Conservation (phyloP, 2,329 filamentous ascomycete species). For the Epichloe festucae region DNA sequence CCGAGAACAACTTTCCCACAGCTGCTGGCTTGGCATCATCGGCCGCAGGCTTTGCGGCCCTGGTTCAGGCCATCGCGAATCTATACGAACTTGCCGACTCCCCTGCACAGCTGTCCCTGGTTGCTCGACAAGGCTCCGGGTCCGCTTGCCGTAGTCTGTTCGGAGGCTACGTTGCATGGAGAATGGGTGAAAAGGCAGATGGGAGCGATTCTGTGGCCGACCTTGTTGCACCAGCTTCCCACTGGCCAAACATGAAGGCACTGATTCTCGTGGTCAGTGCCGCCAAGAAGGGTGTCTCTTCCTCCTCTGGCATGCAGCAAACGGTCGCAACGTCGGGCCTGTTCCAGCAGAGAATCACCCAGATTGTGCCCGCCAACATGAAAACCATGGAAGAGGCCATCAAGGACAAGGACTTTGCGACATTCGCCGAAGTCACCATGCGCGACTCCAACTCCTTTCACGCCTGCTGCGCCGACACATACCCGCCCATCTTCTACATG, state of each 20-base stretch:
- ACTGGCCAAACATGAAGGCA: slow-evolving; percentile 94
- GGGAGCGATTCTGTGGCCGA: slow-evolving; percentile 81
- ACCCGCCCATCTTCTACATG: slow-evolving; percentile 97
- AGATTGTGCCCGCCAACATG: slow-evolving; percentile 77
- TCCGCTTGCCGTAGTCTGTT: slow-evolving; percentile 89
- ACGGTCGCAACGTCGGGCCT: slow-evolving; percentile 86
- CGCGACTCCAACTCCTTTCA: slow-evolving; percentile 96
- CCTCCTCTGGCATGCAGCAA: slow-evolving; percentile 91
- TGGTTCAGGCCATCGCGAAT: slow-evolving; percentile 78
- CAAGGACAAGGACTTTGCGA: slow-evolving; percentile 62
- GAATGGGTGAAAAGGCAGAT: slow-evolving; percentile 61
- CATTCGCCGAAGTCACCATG: slow-evolving; percentile 88
- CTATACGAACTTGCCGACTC: slow-evolving; percentile 76
- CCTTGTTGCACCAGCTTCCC: slow-evolving; percentile 72
- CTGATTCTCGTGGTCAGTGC: slow-evolving; percentile 83
- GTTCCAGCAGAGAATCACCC: slow-evolving; percentile 62
- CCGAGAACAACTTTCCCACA: slow-evolving; percentile 98
- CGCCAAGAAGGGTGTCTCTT: slow-evolving; percentile 90
- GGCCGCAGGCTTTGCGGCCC: slow-evolving; percentile 55
- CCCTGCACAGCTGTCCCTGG: slow-evolving; percentile 71
- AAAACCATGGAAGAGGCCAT: slow-evolving; percentile 73
- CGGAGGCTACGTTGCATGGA: slow-evolving; percentile 93
- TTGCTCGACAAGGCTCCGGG: slow-evolving; percentile 87
- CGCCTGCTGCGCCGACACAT: slow-evolving; percentile 85
- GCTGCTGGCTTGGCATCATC: slow-evolving; percentile 76